phyloP scores from a whole-genome alignment of 495 filamentous ascomycete species.

The Clavariopsis aquatica region DNA sequence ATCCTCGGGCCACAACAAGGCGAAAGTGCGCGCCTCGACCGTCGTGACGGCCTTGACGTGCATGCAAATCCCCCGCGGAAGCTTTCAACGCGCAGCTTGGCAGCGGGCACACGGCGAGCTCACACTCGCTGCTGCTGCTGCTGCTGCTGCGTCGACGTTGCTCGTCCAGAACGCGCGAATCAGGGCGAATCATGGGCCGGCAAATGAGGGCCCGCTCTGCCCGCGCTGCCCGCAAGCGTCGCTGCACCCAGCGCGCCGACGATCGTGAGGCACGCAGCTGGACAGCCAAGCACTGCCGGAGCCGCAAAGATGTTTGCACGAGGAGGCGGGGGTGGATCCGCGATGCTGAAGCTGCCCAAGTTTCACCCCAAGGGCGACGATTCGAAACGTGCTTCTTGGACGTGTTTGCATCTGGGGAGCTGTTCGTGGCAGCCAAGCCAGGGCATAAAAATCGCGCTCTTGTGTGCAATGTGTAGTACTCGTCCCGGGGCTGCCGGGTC shows the following conservation, averaged over 20 bases:
- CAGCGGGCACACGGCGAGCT: constrained; percentile 18
- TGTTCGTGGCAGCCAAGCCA: constrained; percentile 25
- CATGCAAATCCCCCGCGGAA: constrained; percentile 34
- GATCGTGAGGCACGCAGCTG: constrained; percentile 10
- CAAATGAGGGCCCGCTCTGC: background rate
- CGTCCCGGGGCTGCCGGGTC: constrained; percentile 18
- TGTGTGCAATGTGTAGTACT: constrained; percentile 13
- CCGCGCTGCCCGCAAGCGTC: background rate
- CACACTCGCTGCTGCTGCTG: too few species aligned
- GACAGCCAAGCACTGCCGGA: constrained; percentile 14
- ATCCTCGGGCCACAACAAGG: background rate
- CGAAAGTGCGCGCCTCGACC: background rate
- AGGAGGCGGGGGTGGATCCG: constrained; percentile 2
- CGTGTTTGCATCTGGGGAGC: constrained; percentile 15
- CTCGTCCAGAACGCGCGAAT: background rate
- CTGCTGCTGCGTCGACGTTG: constrained; percentile 8
- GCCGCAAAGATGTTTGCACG: constrained; percentile 26
- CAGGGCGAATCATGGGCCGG: constrained; percentile 6
- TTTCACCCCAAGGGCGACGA: constrained; percentile 19
- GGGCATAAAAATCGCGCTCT: constrained; percentile 36
- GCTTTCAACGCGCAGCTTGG: constrained; percentile 9
- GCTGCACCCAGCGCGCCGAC: background rate
- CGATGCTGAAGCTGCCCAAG: constrained; percentile 23
- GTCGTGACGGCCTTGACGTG: constrained; percentile 28
- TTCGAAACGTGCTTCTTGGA: constrained; percentile 30